These are phyloP conservation scores for Podila clonocystis DNA, from an alignment of 192 early-diverging fungal species.

Conservation along the genomic window DNA sequence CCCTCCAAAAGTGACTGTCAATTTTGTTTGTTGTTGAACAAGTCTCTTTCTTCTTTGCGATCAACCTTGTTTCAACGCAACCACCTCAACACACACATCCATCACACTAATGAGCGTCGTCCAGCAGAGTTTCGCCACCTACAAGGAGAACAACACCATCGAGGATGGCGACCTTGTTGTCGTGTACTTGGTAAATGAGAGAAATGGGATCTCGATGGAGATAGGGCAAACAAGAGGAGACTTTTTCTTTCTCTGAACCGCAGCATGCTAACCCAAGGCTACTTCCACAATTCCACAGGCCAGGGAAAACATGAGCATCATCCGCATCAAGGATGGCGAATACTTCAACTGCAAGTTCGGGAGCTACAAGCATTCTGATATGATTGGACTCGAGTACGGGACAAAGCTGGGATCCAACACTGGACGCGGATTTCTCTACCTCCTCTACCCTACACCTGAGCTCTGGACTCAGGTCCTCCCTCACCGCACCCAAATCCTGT, in stretches of 20 bases:
- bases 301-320: conserved; percentile 74
- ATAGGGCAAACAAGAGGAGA: too few relatives aligned
- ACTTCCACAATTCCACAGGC: conserved; percentile 53
- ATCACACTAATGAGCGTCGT: conserved; percentile 2
- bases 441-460: conserved; percentile 94
- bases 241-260: too few relatives aligned
- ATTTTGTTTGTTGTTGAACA: too few relatives aligned
- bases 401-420: conserved; percentile 74
- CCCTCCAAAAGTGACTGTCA: too few relatives aligned
- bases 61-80: background rate
- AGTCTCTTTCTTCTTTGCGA: too few relatives aligned
- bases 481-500: conserved; percentile 97
- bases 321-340: conserved; percentile 68
- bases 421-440: conserved; percentile 80
- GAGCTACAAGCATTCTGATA: conserved; percentile 78
- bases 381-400: conserved; percentile 91
- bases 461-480: conserved; percentile 94
- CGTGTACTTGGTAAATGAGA: conserved; percentile 70
- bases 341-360: conserved; percentile 85
- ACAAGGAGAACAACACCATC: conserved; percentile 61
- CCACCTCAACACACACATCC: background rate
- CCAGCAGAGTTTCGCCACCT: conserved; percentile 42
- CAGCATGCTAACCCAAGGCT: conserved; percentile 63
- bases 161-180: conserved; percentile 85
- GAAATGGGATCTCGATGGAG: too few relatives aligned